Evolutionary conservation across 441 rosid genomes (phyloP).

Genomic region (Manihot esculenta): DNA sequence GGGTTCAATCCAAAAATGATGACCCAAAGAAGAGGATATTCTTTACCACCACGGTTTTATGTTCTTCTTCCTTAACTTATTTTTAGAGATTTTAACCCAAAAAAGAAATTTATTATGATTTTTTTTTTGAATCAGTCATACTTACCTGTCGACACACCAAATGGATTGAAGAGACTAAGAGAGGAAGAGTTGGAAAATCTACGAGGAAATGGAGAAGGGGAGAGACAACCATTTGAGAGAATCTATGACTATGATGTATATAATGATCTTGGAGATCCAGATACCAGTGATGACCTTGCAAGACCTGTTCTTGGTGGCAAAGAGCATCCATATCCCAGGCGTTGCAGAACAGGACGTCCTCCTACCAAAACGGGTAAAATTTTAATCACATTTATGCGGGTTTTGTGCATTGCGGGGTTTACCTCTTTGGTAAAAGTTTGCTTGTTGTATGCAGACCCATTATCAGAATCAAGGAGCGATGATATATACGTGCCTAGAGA

Average conservation of each 20-base stretch:
- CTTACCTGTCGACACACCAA: conserved; percentile 53
- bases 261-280: conserved; percentile 50
- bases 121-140: conserved; percentile 34
- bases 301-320: conserved; percentile 37
- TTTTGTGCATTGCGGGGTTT: no score
- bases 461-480: conserved; percentile 40
- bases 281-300: not conserved
- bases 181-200: conserved; percentile 41
- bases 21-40: conserved; percentile 48
- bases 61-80: no score
- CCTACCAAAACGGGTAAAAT: conserved; percentile 18
- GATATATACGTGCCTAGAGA: conserved; percentile 66
- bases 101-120: no score
- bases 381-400: no score
- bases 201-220: conserved; percentile 58
- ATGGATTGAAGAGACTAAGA: conserved; percentile 47
- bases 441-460: conserved; percentile 34
- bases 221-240: conserved; percentile 47
- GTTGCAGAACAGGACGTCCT: conserved; percentile 30
- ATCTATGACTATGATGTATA: conserved; percentile 71
- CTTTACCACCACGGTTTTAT: conserved; percentile 48
- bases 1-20: conserved; percentile 50
- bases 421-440: no score
- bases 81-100: no score
- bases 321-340: conserved; percentile 31